These are phyloP conservation scores for Amylocystis lapponica DNA, from an alignment of 768 basidiomycete species.

Conservation along the genomic window DNA sequence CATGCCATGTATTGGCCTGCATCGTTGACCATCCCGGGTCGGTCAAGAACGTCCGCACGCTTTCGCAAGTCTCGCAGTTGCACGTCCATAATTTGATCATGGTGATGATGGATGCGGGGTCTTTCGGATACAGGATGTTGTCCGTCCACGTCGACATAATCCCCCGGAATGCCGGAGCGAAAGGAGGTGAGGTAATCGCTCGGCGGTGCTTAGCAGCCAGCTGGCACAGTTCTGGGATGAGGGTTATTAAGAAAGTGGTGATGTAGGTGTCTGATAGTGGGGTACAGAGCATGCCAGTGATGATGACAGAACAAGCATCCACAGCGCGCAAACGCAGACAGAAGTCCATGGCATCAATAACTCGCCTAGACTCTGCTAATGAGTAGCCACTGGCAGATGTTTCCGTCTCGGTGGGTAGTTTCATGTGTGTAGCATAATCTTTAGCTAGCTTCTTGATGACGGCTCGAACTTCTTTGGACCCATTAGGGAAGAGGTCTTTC, in stretches of 20 bases:
- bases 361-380: too few species aligned
- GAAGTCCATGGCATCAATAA: conserved; percentile 4
- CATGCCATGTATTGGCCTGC: not conserved
- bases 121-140: conserved; percentile 11
- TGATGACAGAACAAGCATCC: not conserved
- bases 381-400: too few species aligned
- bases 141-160: conserved; percentile 9
- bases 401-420: too few species aligned
- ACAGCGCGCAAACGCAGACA: not conserved
- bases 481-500: too few species aligned
- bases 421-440: too few species aligned
- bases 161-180: conserved; percentile 6
- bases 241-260: conserved; percentile 8
- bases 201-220: conserved; percentile 3
- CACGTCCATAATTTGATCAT: conserved; percentile 6
- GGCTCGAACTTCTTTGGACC: too few species aligned
- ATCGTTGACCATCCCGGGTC: too few species aligned
- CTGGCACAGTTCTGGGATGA: conserved; percentile 6
- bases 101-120: not conserved
- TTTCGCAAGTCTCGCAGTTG: conserved; percentile 4
- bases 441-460: too few species aligned
- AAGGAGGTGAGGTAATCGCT: not conserved
- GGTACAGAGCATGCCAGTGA: not conserved
- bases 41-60: conserved; percentile 2
- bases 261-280: not conserved